Percentiles rank a stretch among this genome's conserved stretches.
Conservation (phyloP, 1,139 yeast species). For the Scheffersomyces illinoinensis region DNA sequence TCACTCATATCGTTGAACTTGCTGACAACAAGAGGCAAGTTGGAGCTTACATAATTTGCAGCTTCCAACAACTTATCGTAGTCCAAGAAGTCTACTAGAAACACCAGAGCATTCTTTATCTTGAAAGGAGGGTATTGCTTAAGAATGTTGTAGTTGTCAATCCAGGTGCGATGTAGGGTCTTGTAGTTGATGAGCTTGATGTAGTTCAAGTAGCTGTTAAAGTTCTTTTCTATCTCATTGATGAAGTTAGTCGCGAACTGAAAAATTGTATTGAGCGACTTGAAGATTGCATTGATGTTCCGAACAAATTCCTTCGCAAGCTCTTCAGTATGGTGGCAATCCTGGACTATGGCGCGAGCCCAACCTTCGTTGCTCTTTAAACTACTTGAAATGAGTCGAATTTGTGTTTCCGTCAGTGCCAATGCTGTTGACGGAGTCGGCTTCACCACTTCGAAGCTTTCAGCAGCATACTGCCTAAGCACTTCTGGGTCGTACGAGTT, state of each 20-base stretch:
- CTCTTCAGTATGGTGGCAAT: slow-evolving; percentile 20
- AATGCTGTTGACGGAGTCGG: slow-evolving; percentile 10
- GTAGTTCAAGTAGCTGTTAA: slow-evolving; percentile 49
- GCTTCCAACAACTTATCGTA: slow-evolving; percentile 22
- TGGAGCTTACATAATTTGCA: slow-evolving; percentile 22
- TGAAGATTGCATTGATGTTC: slow-evolving; percentile 45
- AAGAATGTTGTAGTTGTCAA: slow-evolving; percentile 38
- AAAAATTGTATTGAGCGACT: slow-evolving; percentile 55
- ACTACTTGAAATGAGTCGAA: slow-evolving; percentile 21
- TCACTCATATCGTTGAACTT: slow-evolving; percentile 44
- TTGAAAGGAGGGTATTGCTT: slow-evolving; percentile 32
- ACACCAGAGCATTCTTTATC: slow-evolving; percentile 18
- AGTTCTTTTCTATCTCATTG: slow-evolving; percentile 51
- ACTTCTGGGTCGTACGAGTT: slow-evolving; percentile 2
- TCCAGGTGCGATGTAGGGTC: slow-evolving; percentile 54
- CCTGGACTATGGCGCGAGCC: slow-evolving; percentile 26
- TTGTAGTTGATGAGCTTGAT: slow-evolving; percentile 48
- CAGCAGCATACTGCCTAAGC: background rate
- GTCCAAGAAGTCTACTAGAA: slow-evolving; percentile 27
- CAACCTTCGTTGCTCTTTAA: slow-evolving; percentile 28
- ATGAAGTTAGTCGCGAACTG: slow-evolving; percentile 59
- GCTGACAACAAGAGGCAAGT: slow-evolving; percentile 33
- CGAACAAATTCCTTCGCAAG: slow-evolving; percentile 19
- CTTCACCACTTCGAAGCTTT: slow-evolving; percentile 2
- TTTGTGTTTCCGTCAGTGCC: slow-evolving; percentile 12